Percentiles rank a stretch among this genome's conserved stretches.
These are phyloP conservation scores for Plasmopara viticola DNA, from an alignment of 352 stramenopile genomes.

Conservation along the genomic window DNA sequence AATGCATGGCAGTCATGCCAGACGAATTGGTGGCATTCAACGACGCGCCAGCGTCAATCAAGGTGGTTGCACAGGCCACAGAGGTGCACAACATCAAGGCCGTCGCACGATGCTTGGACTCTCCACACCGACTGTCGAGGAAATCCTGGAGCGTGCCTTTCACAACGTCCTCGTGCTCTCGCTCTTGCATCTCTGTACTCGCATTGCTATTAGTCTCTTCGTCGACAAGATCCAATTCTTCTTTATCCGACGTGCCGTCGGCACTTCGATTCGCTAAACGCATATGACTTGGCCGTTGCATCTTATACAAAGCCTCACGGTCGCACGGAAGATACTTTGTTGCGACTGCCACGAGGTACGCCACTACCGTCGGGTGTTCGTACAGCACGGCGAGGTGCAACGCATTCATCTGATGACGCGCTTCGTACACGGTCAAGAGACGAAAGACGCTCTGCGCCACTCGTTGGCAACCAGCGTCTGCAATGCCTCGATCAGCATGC, in stretches of 20 bases:
- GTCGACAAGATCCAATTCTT: constrained; percentile 13
- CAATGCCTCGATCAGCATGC: constrained; percentile 7
- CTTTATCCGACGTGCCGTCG: constrained; percentile 12
- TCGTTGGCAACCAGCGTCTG: constrained; percentile 6
- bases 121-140: constrained; percentile 46
- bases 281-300: constrained; percentile 10
- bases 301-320: constrained; percentile 2
- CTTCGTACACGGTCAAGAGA: constrained; percentile 59
- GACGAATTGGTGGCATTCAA: constrained; percentile 59
- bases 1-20: constrained; percentile 76
- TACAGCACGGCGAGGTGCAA: constrained; percentile 70
- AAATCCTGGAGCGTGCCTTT: constrained; percentile 35
- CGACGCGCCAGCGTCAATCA: constrained; percentile 52
- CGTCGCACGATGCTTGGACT: constrained; percentile 65
- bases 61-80: constrained; percentile 44
- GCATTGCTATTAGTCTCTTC: constrained; percentile 22
- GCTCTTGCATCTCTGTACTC: constrained; percentile 20
- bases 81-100: constrained; percentile 74
- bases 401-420: constrained; percentile 69
- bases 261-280: constrained; percentile 7
- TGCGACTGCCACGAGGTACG: constrained; percentile 44
- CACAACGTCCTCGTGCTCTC: constrained; percentile 11
- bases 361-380: constrained; percentile 59
- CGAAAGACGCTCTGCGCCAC: constrained; percentile 34
- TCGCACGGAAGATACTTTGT: constrained; percentile 34